Conservation (phyloP, 331 rosid species). For the Rosa hybrid region DNA sequence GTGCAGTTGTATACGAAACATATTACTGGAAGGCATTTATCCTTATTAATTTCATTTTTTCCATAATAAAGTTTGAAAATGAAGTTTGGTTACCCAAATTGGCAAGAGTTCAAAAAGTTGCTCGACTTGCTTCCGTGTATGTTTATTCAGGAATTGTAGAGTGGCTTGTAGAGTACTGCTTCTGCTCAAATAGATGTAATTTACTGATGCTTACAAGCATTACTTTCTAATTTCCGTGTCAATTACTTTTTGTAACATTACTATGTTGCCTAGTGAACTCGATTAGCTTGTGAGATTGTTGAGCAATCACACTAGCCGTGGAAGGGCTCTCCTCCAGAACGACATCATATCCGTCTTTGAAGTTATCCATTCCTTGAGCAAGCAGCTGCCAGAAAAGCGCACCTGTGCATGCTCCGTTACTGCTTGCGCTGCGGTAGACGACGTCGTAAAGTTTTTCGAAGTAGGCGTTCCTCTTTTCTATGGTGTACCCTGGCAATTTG, state of each 20-base stretch:
- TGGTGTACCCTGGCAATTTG: slow-evolving; percentile 27
- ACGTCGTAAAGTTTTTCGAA: slow-evolving; percentile 31
- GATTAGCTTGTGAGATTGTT: slow-evolving; percentile 36
- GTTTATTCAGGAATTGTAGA: not conserved
- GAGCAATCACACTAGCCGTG: slow-evolving; percentile 28
- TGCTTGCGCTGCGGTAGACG: slow-evolving; percentile 36
- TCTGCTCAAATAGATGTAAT: not conserved
- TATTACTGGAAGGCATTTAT: not conserved
- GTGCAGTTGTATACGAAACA: not conserved
- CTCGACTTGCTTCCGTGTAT: not conserved
- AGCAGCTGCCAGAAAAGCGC: slow-evolving; percentile 56
- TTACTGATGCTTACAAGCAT: not conserved
- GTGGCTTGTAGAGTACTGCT: not conserved
- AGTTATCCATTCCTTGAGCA: slow-evolving; percentile 53
- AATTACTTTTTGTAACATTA: not conserved
- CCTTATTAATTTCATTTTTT: not conserved
- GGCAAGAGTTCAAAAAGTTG: not conserved
- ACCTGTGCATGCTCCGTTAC: slow-evolving; percentile 43
- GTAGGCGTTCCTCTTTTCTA: slow-evolving; percentile 30
- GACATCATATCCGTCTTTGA: slow-evolving; percentile 50
- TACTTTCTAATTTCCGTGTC: not conserved
- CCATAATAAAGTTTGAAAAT: not conserved
- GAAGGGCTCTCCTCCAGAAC: slow-evolving; percentile 43
- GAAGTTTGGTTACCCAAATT: not conserved
- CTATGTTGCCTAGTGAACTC: not conserved